Base-by-base conservation (phyloP, 2,329 filamentous ascomycete genomes). In the Aspergillus sp. region DNA sequence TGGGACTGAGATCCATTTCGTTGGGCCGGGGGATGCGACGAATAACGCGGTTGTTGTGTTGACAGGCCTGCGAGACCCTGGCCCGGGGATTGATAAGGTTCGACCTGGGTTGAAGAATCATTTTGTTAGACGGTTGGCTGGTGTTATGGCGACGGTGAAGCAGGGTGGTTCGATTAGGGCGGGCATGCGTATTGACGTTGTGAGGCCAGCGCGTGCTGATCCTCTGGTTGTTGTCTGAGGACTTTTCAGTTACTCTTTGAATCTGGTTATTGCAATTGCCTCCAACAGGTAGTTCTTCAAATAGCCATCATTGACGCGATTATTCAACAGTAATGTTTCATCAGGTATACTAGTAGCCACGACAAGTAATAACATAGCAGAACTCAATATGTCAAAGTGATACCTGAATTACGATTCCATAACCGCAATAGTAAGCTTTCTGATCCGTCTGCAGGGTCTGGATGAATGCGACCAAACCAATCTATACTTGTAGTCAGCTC, bases 261-360 rank as follows among this genome's bases (percentile, higher is more conserved):
- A 21, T 21, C 24, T 11, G 3, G 27, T 1, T 11, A 31, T 31
- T 31, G 9, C 27, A 31, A 11, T 31, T 24, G 21, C 7, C 23
- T 24, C 0, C 0, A 24, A 2, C 1, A 7, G 1, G 23, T 7
- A 21, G 1, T 21, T 1, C 1, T 21, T 1, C 21, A 21, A 21
- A 1, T 21, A 21, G 19, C 19, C 3, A 21, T 21, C 3, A 21
- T 4, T 21, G 21, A 3, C 1, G 21, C 21, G 21, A 4, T 21
- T 21, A 21, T 21, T 21, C 3, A 21, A 21, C 21, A 21, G 21
- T 21, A 21, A 1, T 19, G 3, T 27, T 27, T 2, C 8, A 27
- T 27, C 9, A 8, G 1, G 24, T 9, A 8, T 27, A 27, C 24
- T 1, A 27, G 9, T 1, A 27, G 7, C 24, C 24, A 9, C 24